Evolutionary conservation across 805 yeast genomes (phyloP).

Genomic region (Saccharomycopsis vini): DNA sequence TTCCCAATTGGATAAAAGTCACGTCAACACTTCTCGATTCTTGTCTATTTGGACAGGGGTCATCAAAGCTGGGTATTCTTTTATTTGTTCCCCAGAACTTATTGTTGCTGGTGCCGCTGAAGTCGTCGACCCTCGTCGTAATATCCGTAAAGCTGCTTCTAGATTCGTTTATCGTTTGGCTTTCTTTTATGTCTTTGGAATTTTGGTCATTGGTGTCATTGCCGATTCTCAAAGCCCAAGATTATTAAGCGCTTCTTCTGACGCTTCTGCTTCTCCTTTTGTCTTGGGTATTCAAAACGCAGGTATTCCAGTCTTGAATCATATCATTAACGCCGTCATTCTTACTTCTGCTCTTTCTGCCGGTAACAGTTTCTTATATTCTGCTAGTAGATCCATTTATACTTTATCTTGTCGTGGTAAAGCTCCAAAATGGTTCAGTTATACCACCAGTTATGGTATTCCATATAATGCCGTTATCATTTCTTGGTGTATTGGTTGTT

Average conservation of each 20-base stretch:
- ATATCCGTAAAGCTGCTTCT: conserved; percentile 52
- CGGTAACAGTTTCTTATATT: conserved; percentile 60
- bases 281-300: conserved; percentile 60
- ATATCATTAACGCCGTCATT: conserved; percentile 64
- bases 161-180: conserved; percentile 54
- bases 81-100: conserved; percentile 56
- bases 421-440: conserved; percentile 50
- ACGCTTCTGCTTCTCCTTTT: conserved; percentile 61
- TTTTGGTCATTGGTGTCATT: conserved; percentile 50
- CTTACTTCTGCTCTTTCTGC: conserved; percentile 63
- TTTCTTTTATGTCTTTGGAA: conserved; percentile 49
- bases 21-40: conserved; percentile 53
- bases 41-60: conserved; percentile 55
- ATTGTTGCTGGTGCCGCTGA: conserved; percentile 53
- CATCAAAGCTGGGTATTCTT: conserved; percentile 57
- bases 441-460: conserved; percentile 55
- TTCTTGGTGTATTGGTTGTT: conserved; percentile 50
- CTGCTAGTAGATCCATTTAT: conserved; percentile 47
- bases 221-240: conserved; percentile 45
- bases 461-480: conserved; percentile 63
- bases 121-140: conserved; percentile 47
- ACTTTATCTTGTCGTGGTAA: conserved; percentile 46
- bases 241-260: conserved; percentile 38
- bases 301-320: conserved; percentile 57
- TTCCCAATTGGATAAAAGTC: conserved; percentile 40